Evolutionary conservation across 1,284 basidiomycete genomes (phyloP), one percentile per base, ranked within the genome.

Genomic region (Heliocybe sulcata): DNA sequence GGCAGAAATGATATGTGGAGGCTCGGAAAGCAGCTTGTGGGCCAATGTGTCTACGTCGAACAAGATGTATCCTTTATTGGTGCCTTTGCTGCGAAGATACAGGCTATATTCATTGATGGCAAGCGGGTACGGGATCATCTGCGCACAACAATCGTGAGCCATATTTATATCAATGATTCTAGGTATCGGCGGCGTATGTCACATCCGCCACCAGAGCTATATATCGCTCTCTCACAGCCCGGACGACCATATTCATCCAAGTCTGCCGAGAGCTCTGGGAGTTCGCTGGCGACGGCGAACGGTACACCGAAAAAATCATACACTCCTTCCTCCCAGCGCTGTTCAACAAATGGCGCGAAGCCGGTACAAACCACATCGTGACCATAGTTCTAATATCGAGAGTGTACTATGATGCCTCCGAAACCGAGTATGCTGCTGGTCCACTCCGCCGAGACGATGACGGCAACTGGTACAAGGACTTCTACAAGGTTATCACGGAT

Each of bases 201-300:
- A 91, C 90, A 1, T 71, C 88, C 22, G 77, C 83, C 22, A 98
- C 96, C 12, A 97, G 95, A 70, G 75, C 90, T 19, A 86, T 98
- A 52, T 98, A 90, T 64, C 82, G 96, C 35, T 94, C 92, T 16
- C 81, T 94, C 53, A 97, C 94, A 3, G 93, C 96, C 35, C 94
- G 92, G 68, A 83, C 90, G 42, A 91, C 85, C 1, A 87, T 99
- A 54, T 97, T 98, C 69, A 92, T 99, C 54, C 95, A 98, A 75
- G 87, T 99, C 14, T 95, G 93, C 64, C 82, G 86, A 53, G 97
- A 99, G 68, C 85, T 98, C 58, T 99, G 94, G 93, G 91, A 97
- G 61, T 99, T 99, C 67, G 86, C 95, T 55, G 94, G 93, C 53
- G 96, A 98, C 62, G 97, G 97, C 20, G 93, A 96, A 68, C 83